Percentiles rank a stretch among this genome's conserved stretches.
Evolutionary conservation across 106 monocot genomes (phyloP).

Genomic region (Acanthochlamys bracteata): DNA sequence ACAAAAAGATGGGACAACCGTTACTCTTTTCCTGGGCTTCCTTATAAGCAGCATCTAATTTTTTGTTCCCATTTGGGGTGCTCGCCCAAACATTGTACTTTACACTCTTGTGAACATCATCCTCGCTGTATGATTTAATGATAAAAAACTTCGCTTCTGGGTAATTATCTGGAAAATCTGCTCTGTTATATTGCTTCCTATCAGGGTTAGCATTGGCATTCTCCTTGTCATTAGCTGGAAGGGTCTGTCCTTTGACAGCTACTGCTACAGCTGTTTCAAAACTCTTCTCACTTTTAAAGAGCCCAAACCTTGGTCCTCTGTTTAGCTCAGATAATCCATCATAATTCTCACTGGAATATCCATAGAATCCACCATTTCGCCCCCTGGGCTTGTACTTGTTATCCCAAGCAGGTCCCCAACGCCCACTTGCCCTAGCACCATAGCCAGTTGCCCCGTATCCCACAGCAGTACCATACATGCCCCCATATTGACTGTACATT

Average conservation of each 20-base stretch:
- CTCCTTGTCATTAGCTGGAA: slow-evolving; percentile 26
- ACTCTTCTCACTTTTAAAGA: slow-evolving; percentile 39
- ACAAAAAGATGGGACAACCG: slow-evolving; percentile 69
- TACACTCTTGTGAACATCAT: slow-evolving; percentile 91
- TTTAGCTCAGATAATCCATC: slow-evolving; percentile 75
- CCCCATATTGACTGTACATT: slow-evolving; percentile 50
- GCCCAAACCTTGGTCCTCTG: slow-evolving; percentile 70
- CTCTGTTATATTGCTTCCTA: slow-evolving; percentile 50
- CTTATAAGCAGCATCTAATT: slow-evolving; percentile 67
- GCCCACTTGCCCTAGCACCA: slow-evolving; percentile 38
- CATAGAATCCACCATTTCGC: slow-evolving; percentile 37
- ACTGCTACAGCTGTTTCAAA: slow-evolving; percentile 26
- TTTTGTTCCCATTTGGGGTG: slow-evolving; percentile 82
- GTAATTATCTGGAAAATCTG: slow-evolving; percentile 51
- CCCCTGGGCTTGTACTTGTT: slow-evolving; percentile 50
- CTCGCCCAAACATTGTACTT: slow-evolving; percentile 93
- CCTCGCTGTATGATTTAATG: slow-evolving; percentile 93
- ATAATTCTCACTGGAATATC: slow-evolving; percentile 48
- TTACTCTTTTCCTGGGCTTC: slow-evolving; percentile 48
- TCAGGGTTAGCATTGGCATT: slow-evolving; percentile 25
- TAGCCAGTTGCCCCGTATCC: slow-evolving; percentile 44
- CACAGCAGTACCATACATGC: slow-evolving; percentile 24
- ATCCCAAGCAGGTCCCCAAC: slow-evolving; percentile 22
- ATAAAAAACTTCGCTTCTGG: slow-evolving; percentile 72
- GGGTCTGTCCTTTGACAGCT: slow-evolving; percentile 46